phyloP scores from a whole-genome alignment of 768 basidiomycete genomes.

The Royoungia palumana region DNA sequence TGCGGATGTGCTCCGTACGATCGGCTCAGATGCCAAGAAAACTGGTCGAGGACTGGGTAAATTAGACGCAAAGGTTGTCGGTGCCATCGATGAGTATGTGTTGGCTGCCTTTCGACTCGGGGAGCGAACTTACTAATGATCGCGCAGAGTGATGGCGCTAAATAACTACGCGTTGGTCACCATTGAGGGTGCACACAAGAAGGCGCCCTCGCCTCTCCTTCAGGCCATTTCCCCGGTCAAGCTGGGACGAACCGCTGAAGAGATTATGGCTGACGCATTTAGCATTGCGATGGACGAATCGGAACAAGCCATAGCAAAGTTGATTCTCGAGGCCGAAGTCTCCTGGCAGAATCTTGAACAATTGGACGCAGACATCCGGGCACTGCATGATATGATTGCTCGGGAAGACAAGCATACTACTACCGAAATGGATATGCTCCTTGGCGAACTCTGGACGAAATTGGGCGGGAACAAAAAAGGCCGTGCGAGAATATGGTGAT shows the following conservation, averaged over 20 bases:
- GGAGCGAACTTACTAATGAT: constrained; percentile 3
- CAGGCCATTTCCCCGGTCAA: constrained; percentile 41
- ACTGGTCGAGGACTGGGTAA: constrained; percentile 58
- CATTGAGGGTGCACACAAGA: constrained; percentile 41
- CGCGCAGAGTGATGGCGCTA: constrained; percentile 61
- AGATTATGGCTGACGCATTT: constrained; percentile 54
- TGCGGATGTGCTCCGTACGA: constrained; percentile 47
- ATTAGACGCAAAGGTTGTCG: constrained; percentile 63
- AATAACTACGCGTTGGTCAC: constrained; percentile 66
- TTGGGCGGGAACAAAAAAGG: constrained; percentile 58
- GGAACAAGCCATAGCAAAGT: constrained; percentile 46
- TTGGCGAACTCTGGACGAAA: constrained; percentile 65
- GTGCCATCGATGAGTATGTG: constrained; percentile 69
- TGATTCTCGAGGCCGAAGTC: constrained; percentile 65
- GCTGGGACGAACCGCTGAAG: constrained; percentile 32
- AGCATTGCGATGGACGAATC: constrained; percentile 60
- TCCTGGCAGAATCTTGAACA: constrained; percentile 53
- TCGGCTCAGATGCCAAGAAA: constrained; percentile 59
- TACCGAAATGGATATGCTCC: constrained; percentile 48
- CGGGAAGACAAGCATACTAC: constrained; percentile 53
- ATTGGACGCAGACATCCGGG: constrained; percentile 57
- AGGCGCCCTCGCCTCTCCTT: constrained; percentile 29
- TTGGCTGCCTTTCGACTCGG: neutral
- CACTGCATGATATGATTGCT: constrained; percentile 55
- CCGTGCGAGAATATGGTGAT: constrained; percentile 47